Base-by-base conservation (phyloP, 2,329 filamentous ascomycete genomes). In the Ophiosphaerella herpotricha region DNA sequence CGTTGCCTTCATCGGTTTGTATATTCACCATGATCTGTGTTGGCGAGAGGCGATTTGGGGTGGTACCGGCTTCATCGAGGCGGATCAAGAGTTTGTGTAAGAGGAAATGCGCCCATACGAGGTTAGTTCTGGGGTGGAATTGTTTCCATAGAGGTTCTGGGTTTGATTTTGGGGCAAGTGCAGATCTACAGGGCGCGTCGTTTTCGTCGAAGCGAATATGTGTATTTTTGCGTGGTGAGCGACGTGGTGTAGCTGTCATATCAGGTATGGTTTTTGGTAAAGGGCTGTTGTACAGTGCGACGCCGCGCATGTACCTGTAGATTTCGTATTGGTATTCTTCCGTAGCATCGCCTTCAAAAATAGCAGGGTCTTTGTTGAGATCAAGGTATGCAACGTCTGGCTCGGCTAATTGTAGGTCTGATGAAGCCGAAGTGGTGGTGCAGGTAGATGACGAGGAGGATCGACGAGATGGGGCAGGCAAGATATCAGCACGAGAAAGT, bases 51-150 rank as follows among this genome's bases (percentile, higher is more conserved):
- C 36, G 14, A 3, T 58, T 31, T 5, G 74, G 74, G 16, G 56
- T 53, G 24, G 43, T 50, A 7, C 40, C 52, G 12, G 35, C 8
- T n/a, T 26, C 29, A 14, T 39, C 40, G 43, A 79, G 50, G 44
- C 77, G 69, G 38, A 70, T 62, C 21, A 86, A 68, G 1, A 88
- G 74, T 56, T 80, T 81, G 50, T 79, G 77, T 11, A 87, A 75
- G 4, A 88, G 70, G 61, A 85, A 85, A 42, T 84, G 79, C 18
- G 85, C 69, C 85, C 85, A 88, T 12, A 86, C 74, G 12, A 86
- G 74, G 57, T 87, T 88, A 2, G 85, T 86, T 47, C 78, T 76
- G 2, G 85, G 84, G 34, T 80, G 77, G 64, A 81, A 87, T 26
- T 75, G 68, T 9, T 73, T 67, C 84, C 85, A 87, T 36, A 62